These are phyloP conservation scores for Ophiostoma sp. DNA, from an alignment of 2,329 filamentous ascomycete species.

Conservation along the genomic window DNA sequence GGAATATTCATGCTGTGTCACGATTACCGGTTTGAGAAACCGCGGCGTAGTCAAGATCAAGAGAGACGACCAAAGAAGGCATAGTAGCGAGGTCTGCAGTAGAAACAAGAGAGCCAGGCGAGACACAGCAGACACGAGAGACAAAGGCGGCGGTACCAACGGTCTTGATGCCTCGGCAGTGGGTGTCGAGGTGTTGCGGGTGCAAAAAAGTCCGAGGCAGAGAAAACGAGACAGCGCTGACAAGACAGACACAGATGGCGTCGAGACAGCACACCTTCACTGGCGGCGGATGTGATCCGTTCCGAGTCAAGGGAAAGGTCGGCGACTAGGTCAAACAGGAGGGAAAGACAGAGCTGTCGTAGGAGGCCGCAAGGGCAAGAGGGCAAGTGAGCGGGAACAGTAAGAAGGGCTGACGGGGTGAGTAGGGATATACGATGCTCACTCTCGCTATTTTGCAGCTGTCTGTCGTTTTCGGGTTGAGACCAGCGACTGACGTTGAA, in stretches of 20 bases:
- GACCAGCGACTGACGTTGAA: too few species aligned
- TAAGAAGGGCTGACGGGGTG: neutral
- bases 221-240: neutral
- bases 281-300: neutral
- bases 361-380: neutral
- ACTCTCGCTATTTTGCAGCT: neutral
- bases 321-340: neutral
- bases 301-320: neutral
- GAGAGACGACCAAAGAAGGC: neutral
- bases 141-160: too few species aligned
- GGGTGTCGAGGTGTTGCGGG: too few species aligned
- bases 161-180: too few species aligned
- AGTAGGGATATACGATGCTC: neutral
- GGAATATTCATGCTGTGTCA: neutral
- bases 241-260: neutral
- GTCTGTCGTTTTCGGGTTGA: neutral
- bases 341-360: neutral
- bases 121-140: too few species aligned
- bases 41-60: neutral
- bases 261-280: neutral
- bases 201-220: neutral
- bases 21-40: neutral
- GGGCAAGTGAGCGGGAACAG: neutral
- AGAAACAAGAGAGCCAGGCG: too few species aligned
- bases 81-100: too few species aligned